phyloP scores from a whole-genome alignment of 768 basidiomycete genomes.

The Lactifluus pinguis region DNA sequence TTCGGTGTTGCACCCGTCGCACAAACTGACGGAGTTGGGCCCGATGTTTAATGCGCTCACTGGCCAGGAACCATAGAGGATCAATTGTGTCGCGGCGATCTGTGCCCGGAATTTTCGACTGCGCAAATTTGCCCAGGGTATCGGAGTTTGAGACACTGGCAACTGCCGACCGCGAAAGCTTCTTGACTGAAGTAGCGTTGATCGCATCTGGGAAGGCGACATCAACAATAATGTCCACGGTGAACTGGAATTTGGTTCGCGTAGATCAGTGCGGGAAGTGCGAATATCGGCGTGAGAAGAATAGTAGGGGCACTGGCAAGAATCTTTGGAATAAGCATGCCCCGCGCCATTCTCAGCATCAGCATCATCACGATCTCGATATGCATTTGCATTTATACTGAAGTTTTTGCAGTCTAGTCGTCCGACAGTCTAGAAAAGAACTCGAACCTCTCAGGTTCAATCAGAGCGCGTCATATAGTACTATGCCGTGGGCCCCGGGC shows the following conservation, averaged over 20 bases:
- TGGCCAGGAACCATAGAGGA: too few relatives aligned
- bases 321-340: constrained; percentile 14
- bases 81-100: too few relatives aligned
- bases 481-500: too few relatives aligned
- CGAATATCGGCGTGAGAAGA: constrained; percentile 12
- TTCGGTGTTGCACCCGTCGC: too few relatives aligned
- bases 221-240: constrained; percentile 44
- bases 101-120: constrained; percentile 44
- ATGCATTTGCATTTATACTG: not conserved
- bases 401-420: not conserved
- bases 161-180: not conserved
- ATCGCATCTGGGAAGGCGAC: constrained; percentile 18
- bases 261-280: constrained; percentile 18
- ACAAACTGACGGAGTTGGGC: too few relatives aligned
- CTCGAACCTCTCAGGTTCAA: not conserved
- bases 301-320: constrained; percentile 4
- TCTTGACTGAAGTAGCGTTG: not conserved
- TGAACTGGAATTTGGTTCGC: constrained; percentile 40
- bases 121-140: constrained; percentile 46
- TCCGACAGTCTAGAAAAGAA: not conserved
- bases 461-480: too few relatives aligned
- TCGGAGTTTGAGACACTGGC: constrained; percentile 12
- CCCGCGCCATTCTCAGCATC: too few relatives aligned
- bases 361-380: not conserved
- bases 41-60: too few relatives aligned